Conservation (phyloP, 2,329 filamentous ascomycete genomes). For the Aspergillus sp. region DNA sequence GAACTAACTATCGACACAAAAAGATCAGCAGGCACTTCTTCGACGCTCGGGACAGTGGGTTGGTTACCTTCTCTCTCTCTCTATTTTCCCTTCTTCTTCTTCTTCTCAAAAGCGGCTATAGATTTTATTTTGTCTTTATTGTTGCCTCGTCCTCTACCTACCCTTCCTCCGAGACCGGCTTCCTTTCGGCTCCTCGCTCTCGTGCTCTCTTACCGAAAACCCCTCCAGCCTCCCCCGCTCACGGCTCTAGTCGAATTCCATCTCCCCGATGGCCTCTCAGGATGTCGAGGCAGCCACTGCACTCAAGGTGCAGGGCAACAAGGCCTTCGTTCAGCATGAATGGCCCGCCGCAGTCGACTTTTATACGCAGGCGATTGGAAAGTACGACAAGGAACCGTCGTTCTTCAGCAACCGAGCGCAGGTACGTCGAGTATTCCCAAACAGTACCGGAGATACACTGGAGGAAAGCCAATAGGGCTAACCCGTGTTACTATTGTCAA, state of each 20-base stretch:
- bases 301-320: constrained; percentile 92
- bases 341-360: constrained; percentile 78
- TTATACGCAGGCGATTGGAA: constrained; percentile 84
- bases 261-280: constrained; percentile 39
- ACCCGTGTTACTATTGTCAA: constrained; percentile 46
- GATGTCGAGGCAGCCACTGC: constrained; percentile 69
- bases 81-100: neutral
- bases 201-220: constrained; percentile 14
- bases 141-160: neutral
- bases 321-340: constrained; percentile 84
- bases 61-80: neutral
- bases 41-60: neutral
- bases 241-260: neutral
- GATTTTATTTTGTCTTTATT: neutral
- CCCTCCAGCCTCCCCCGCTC: constrained; percentile 21
- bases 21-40: neutral
- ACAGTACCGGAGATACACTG: neutral
- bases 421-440: constrained; percentile 53
- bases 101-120: neutral
- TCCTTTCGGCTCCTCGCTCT: constrained; percentile 4
- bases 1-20: neutral
- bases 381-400: constrained; percentile 78
- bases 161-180: neutral
- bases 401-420: constrained; percentile 95
- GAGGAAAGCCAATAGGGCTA: constrained; percentile 7